These are phyloP conservation scores for Creolimax fragrantissima DNA, from an alignment of 78 protist genomes.

Conservation along the genomic window DNA sequence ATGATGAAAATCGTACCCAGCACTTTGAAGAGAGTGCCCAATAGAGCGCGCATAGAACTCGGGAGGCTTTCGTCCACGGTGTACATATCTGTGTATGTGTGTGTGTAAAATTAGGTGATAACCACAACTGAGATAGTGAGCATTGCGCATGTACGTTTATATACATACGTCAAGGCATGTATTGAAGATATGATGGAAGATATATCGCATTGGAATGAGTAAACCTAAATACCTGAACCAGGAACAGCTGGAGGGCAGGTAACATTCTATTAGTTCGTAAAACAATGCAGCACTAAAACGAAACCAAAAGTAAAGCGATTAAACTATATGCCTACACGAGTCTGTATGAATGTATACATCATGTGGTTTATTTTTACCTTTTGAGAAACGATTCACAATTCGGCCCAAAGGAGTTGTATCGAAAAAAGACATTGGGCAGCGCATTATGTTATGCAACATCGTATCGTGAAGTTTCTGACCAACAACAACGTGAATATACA, in stretches of 20 bases:
- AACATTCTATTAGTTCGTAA: too few species aligned
- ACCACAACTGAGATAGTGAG: neutral
- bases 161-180: neutral
- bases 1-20: conserved; percentile 36
- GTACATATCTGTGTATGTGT: conserved; percentile 14
- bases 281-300: too few species aligned
- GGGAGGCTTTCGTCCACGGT: conserved; percentile 40
- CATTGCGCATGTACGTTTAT: neutral
- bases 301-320: too few species aligned
- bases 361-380: too few species aligned
- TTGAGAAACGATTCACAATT: conserved; percentile 87
- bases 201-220: neutral
- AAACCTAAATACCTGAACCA: too few species aligned
- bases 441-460: neutral
- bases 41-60: neutral
- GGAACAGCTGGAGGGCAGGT: too few species aligned
- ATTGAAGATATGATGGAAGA: neutral
- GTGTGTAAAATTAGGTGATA: neutral
- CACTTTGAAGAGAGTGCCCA: conserved; percentile 1
- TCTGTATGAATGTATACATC: too few species aligned
- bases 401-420: conserved; percentile 96
- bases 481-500: neutral
- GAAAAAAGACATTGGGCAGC: conserved; percentile 89
- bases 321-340: too few species aligned
- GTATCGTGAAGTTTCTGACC: neutral